Base-by-base conservation (phyloP, 306 rosid species). In the Cicer bijugum region DNA sequence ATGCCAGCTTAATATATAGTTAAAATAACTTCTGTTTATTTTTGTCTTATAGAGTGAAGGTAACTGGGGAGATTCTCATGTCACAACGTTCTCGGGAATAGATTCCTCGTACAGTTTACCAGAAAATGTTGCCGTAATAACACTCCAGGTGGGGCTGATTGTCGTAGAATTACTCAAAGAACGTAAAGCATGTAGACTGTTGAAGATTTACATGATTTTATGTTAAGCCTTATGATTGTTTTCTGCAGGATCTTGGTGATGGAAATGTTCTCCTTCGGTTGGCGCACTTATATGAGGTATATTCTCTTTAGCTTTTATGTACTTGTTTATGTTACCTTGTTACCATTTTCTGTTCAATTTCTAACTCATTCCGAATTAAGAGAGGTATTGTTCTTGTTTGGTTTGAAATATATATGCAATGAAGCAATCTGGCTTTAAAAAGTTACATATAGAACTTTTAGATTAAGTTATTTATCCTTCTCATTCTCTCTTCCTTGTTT, bases 251-350 rank as follows among this genome's bases (percentile, higher is more conserved):
- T 81, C 82, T 88, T 61, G 89, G 84, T 23, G 77, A 76, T 65
- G 91, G 84, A 55, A 78, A 86, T 75, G 84, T 91, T 80, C 91
- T 91, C 50, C 85, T 91, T 69, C 86, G 97, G 17, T 55, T 89
- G 39, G 97, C 97, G 6, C 96, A 91, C 74, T 76, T 91, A 70
- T 91, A 84, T 2, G 96, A 92, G 89, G 97, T 91, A 69, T 33
- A 71, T 62, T 55, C 43, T 55, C 19, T 66, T 51, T 14, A 69
- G 72, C 23, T 48, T 39, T 68, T 62, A 14, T 67, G 53, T 51
- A 37, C 42, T 44, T 43, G 67, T 55, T 77, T 64, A 46, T 47
- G 55, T 20, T 38, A n/a, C 57, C 19, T 15, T 45, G 33, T 62
- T 53, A n/a, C 76, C 20, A 0, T 14, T 59, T 42, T 8, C n/a